Conservation (phyloP, 495 filamentous ascomycete genomes). For the Podospora tetraspora region DNA sequence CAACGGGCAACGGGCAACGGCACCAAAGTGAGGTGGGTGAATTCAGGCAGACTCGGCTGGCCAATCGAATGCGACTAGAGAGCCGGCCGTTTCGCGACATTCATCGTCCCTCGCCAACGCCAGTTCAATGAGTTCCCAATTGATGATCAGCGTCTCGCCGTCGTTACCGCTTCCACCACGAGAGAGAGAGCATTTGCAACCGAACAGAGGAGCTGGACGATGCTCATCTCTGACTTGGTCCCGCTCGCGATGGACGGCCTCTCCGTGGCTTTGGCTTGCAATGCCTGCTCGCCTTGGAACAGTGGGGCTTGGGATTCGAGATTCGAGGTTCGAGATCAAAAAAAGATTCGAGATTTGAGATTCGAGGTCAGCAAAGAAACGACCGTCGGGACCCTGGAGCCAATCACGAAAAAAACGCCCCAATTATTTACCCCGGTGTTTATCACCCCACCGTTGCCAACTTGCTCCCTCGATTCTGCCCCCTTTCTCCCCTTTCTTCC, state of each 20-base stretch:
- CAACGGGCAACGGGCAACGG: neutral
- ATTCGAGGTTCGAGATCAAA: neutral
- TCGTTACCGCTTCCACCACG: neutral
- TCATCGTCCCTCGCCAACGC: neutral
- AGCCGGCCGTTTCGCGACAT: neutral
- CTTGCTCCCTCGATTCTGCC: neutral
- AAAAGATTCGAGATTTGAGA: neutral
- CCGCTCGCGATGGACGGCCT: neutral
- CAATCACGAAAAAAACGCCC: neutral
- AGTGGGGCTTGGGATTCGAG: neutral
- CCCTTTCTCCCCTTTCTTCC: neutral
- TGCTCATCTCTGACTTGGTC: neutral
- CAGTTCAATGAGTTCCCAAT: neutral
- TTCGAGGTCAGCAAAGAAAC: neutral
- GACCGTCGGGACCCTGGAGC: neutral
- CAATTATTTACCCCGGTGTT: neutral
- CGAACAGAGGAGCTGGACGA: no score
- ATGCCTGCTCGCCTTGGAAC: no score
- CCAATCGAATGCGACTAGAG: neutral
- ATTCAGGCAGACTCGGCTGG: neutral
- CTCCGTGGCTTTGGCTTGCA: neutral
- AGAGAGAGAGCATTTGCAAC: no score
- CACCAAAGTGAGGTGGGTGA: neutral
- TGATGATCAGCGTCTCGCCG: neutral
- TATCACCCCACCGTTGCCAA: neutral